Evolutionary conservation across 176 grass and related monocot genomes (phyloP).

Genomic region (Calamus simplicifolius): DNA sequence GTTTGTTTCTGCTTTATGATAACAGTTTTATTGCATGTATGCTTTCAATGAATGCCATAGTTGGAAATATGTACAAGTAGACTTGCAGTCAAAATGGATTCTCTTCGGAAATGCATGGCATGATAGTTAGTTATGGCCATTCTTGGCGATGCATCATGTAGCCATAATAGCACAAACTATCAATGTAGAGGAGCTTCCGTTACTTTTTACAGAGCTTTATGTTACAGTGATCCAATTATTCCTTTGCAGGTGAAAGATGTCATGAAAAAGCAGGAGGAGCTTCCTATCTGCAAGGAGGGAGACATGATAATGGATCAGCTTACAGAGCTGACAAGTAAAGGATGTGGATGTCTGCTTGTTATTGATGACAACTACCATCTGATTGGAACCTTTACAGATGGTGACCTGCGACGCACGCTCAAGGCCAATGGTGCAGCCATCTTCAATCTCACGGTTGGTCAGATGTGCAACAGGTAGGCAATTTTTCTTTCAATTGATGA

Average conservation of each 20-base stretch:
- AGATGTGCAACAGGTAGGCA: conserved; percentile 92
- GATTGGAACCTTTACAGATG: conserved; percentile 84
- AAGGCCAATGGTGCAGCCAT: conserved; percentile 63
- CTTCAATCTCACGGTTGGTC: conserved; percentile 73
- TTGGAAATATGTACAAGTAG: too few species aligned
- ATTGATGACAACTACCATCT: conserved; percentile 74
- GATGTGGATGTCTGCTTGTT: conserved; percentile 81
- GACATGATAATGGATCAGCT: conserved; percentile 99
- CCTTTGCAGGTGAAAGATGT: conserved; percentile 84
- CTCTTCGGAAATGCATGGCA: too few species aligned
- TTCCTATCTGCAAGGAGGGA: conserved; percentile 83
- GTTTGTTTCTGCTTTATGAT: too few species aligned
- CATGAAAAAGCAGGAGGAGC: conserved; percentile 91
- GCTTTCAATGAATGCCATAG: too few species aligned
- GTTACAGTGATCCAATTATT: not conserved
- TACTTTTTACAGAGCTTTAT: not conserved
- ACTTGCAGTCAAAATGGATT: too few species aligned
- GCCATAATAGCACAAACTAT: too few species aligned
- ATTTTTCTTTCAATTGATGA: conserved; percentile 3
- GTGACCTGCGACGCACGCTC: conserved; percentile 70
- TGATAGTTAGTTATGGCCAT: too few species aligned
- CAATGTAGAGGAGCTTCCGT: not conserved
- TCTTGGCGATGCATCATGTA: too few species aligned
- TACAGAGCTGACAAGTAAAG: conserved; percentile 85
- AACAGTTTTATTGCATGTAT: too few species aligned